These are phyloP conservation scores for Tricholoma saponaceum DNA, from an alignment of 768 basidiomycete genomes.

Conservation along the genomic window DNA sequence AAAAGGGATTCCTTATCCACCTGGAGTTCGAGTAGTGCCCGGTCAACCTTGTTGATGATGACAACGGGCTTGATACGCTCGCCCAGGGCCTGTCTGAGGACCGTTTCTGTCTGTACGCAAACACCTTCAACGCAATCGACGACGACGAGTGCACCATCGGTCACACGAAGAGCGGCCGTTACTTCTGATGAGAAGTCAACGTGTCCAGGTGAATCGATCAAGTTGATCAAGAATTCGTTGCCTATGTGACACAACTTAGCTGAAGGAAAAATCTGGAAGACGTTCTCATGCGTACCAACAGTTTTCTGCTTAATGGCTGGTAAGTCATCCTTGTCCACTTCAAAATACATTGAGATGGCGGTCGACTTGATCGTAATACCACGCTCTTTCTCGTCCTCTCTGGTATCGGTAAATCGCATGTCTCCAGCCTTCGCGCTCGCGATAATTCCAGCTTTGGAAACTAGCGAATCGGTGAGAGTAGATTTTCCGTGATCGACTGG, in stretches of 20 bases:
- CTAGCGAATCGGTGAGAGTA: slow-evolving; percentile 96
- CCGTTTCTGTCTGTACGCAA: slow-evolving; percentile 99
- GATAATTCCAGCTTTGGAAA: slow-evolving; percentile 99
- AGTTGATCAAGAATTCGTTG: slow-evolving; percentile 96
- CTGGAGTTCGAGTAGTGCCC: slow-evolving; percentile 97
- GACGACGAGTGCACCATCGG: slow-evolving; percentile 98
- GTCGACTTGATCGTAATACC: slow-evolving; percentile 99
- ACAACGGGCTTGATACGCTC: slow-evolving; percentile 99
- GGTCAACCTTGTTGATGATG: slow-evolving; percentile 99
- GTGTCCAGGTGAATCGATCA: slow-evolving; percentile 91
- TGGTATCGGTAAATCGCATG: slow-evolving; percentile 94
- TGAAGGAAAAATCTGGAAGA: neutral
- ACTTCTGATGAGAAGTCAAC: slow-evolving; percentile 99
- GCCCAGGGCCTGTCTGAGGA: slow-evolving; percentile 92
- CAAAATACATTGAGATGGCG: slow-evolving; percentile 99
- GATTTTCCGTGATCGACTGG: slow-evolving; percentile 99
- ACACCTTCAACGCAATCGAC: slow-evolving; percentile 99
- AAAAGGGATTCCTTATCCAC: slow-evolving; percentile 95
- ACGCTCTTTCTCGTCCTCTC: slow-evolving; percentile 98
- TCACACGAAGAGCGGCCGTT: slow-evolving; percentile 98
- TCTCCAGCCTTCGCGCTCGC: slow-evolving; percentile 93
- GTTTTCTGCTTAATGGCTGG: slow-evolving; percentile 90
- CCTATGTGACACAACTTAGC: slow-evolving; percentile 39
- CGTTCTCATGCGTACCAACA: slow-evolving; percentile 49
- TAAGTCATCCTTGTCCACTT: slow-evolving; percentile 88